phyloP scores from a whole-genome alignment of 306 rosid species.

The Quercus suber region DNA sequence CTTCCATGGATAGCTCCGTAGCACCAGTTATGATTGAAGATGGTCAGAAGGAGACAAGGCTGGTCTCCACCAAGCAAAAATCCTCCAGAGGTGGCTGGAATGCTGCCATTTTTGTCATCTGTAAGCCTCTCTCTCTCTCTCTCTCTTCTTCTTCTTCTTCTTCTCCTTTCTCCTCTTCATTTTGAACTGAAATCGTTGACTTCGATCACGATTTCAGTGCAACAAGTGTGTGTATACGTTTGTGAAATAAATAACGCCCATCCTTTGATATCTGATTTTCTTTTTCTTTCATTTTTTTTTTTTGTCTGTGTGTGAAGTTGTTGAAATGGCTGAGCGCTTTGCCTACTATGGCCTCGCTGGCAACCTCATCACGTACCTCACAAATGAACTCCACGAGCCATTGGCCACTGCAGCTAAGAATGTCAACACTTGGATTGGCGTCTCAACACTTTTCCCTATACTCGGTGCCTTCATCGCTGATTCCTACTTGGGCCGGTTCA shows the following conservation, averaged over 20 bases:
- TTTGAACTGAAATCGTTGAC: too few relatives aligned
- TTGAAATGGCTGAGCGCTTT: constrained; percentile 45
- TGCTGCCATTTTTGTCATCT: constrained; percentile 42
- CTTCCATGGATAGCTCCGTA: not conserved
- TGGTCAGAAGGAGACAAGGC: not conserved
- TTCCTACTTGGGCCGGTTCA: constrained; percentile 58
- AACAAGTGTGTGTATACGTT: too few relatives aligned
- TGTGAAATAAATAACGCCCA: too few relatives aligned
- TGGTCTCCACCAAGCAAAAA: not conserved
- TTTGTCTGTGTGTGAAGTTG: constrained; percentile 3
- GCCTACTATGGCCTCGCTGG: constrained; percentile 23
- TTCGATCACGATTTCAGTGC: too few relatives aligned
- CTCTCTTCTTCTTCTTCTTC: not conserved
- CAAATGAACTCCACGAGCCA: constrained; percentile 44
- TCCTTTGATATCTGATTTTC: not conserved
- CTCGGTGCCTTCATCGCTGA: constrained; percentile 61
- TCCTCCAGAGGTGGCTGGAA: constrained; percentile 35
- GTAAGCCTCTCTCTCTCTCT: constrained; percentile 6
- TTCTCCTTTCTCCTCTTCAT: not conserved
- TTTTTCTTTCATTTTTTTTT: not conserved
- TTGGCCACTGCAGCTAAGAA: constrained; percentile 41
- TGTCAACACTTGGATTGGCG: constrained; percentile 66
- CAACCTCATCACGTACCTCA: constrained; percentile 33
- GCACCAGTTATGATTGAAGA: not conserved
- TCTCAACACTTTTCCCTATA: constrained; percentile 51